Base-by-base conservation (phyloP, 169 alveolate species). In the Plasmodium adleri region DNA sequence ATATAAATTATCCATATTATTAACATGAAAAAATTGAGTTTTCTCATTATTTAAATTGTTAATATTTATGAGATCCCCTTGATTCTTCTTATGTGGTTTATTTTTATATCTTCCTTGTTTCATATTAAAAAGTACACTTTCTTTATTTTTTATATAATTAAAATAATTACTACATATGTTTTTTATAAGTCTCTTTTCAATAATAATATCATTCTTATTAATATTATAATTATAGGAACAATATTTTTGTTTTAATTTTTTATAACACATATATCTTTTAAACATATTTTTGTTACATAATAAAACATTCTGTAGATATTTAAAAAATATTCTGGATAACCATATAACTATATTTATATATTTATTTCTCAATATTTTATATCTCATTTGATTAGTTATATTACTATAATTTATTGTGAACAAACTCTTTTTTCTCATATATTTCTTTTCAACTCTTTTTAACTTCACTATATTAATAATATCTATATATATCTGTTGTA, bases 371-470 rank as follows among this genome's bases (percentile, higher is more conserved):
- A 22, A 22, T 54, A 68, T 68, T 80, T 8, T 17, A 9, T 15
- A 67, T 66, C 70, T 56, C 83, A 80, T 68, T 56, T 54, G 13
- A 54, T 15, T 52, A n/a, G 64, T 67, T 15, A 80, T 56, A 9
- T 66, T 47, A 68, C 59, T 24, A 10, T 58, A 32, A 43, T 80
- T 20, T 12, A 26, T 20, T 56, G 8, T 8, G 4, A 3, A 39
- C 24, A 13, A 45, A 32, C 54, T 24, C 59, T 52, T 58, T 20
- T 12, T 26, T 56, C 28, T 12, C 39, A 67, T 7, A 28, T 67
- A n/a, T 9, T 17, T 50, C 3, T 45, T 56, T 68, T 24, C 70
- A 12, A 80, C 59, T 58, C 17, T 67, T 49, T 67, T 60, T 6
- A 67, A 8, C 24, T 66, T 72, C 26, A 80, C 26, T 45, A 28